These are phyloP conservation scores for Cadophora gregata DNA, from an alignment of 2,329 filamentous ascomycete species.

Conservation along the genomic window DNA sequence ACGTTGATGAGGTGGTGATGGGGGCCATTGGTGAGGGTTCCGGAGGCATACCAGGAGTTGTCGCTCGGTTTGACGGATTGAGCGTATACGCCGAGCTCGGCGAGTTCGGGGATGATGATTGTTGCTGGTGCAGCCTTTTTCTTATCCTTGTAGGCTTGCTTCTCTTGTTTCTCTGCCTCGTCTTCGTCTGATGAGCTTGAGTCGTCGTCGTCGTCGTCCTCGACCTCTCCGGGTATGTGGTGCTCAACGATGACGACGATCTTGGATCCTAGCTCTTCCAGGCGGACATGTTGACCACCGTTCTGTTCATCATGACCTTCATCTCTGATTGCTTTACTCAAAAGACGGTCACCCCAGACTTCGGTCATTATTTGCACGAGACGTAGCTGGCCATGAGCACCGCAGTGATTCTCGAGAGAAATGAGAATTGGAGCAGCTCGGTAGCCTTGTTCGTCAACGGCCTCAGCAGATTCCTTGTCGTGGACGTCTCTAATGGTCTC, in stretches of 20 bases:
- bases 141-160: conserved; percentile 58
- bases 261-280: conserved; percentile 65
- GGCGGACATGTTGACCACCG: conserved; percentile 58
- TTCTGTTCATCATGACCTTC: conserved; percentile 62
- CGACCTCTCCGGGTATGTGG: conserved; percentile 60
- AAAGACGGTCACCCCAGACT: conserved; percentile 63
- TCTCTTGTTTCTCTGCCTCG: conserved; percentile 53
- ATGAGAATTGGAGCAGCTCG: conserved; percentile 64
- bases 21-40: conserved; percentile 53
- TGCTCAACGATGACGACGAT: conserved; percentile 73
- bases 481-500: conserved; percentile 68
- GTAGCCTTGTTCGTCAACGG: conserved; percentile 48
- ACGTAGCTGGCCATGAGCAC: conserved; percentile 61
- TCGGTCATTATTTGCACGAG: conserved; percentile 70
- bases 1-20: conserved; percentile 73
- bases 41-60: conserved; percentile 67
- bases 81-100: conserved; percentile 70
- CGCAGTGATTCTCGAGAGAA: conserved; percentile 73
- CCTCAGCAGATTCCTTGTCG: conserved; percentile 60
- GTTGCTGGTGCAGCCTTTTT: conserved; percentile 54
- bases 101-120: conserved; percentile 68
- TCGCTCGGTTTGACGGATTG: conserved; percentile 72
- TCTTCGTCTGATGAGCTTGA: conserved; percentile 50
- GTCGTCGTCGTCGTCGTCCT: conserved; percentile 48
- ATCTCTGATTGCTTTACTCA: conserved; percentile 61